Base-by-base conservation (phyloP, 208 protist genomes). In the Acanthamoeba healyi region DNA sequence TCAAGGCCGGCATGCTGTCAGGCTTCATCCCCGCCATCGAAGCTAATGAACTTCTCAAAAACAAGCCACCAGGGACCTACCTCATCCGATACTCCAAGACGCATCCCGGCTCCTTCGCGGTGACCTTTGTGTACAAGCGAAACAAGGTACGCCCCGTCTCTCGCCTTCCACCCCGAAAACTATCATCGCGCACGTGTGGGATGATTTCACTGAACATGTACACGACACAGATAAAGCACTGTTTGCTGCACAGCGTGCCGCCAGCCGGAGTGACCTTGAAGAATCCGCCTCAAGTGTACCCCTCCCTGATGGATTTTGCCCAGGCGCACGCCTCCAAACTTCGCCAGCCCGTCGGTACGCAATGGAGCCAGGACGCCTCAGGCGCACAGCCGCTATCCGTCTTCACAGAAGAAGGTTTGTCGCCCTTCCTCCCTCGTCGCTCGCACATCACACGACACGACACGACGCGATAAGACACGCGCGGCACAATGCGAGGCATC, bases 51-150 rank as follows among this genome's bases (percentile, higher is more conserved):
- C 58, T 95, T 32, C 61, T 96, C 7, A 81, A 92, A 6, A 86
- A 36, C 17, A 95, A 96, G 70, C 63, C 38, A 36, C 10, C 34
- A 26, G 95, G 95, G n/a, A 81, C 89, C 34, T 96, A 94, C 89
- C 38, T 96, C 19, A 95, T 96, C 44, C 26, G 95, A 24, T 96
- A 82, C 44, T 89, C 58, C 54, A 96, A 96, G 44, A 96, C 95
- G 14, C 84, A 93, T 29, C 90, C 89, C 3, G 95, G 95, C n/a
- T 94, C 95, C 12, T 96, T 96, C 42, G 95, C 95, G 10, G 91
- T 96, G 6, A 96, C 95, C 19, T 96, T 96, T 94, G 90, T 96
- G 0, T 87, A 96, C 49, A 29, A 65, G 3, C 46, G 67, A 0
- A 49, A n/a, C 38, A 91, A 91, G 77, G 77, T 87, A 3, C 17